Evolutionary conservation across 2,329 filamentous ascomycete species (phyloP).

Genomic region (Coniochaeta sp.): DNA sequence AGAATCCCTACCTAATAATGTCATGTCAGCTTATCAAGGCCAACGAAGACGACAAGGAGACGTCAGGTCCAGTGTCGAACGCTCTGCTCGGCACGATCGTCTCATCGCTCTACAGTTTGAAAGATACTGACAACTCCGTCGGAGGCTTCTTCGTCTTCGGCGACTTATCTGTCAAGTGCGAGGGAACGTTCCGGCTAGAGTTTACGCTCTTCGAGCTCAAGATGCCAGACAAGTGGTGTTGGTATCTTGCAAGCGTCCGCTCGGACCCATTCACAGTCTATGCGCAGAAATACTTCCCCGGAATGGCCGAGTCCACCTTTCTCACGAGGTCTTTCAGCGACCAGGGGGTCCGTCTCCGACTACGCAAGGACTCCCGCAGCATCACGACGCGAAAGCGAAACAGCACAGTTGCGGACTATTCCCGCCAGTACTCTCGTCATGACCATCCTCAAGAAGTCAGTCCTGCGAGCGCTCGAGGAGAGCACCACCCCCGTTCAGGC

Average conservation of each 20-base stretch:
- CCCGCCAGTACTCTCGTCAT: constrained; percentile 7
- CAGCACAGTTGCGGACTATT: constrained; percentile 18
- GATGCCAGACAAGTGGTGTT: constrained; percentile 21
- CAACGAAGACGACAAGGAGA: constrained; percentile 32
- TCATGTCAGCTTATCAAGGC: constrained; percentile 33
- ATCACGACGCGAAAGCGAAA: constrained; percentile 40
- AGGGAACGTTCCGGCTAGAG: constrained; percentile 64
- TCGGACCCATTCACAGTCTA: constrained; percentile 64
- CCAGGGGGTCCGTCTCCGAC: constrained; percentile 74
- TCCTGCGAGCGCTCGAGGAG: constrained; percentile 2
- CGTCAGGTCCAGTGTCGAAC: constrained; percentile 39
- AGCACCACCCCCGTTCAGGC: constrained; percentile 11
- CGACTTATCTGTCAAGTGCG: constrained; percentile 70
- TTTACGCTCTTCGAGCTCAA: constrained; percentile 73
- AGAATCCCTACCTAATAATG: constrained; percentile 48
- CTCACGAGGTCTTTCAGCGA: constrained; percentile 78
- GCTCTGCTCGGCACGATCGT: constrained; percentile 65
- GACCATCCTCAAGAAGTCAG: constrained; percentile 5
- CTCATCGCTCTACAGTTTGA: constrained; percentile 75
- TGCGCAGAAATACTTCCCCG: constrained; percentile 64
- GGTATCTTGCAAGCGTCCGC: constrained; percentile 31
- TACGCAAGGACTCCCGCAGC: constrained; percentile 73
- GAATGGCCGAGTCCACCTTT: constrained; percentile 74
- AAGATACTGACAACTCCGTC: constrained; percentile 70
- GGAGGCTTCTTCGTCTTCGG: constrained; percentile 88